phyloP scores from a whole-genome alignment of 129 eudicot genomes.

The Tagetes erecta region DNA sequence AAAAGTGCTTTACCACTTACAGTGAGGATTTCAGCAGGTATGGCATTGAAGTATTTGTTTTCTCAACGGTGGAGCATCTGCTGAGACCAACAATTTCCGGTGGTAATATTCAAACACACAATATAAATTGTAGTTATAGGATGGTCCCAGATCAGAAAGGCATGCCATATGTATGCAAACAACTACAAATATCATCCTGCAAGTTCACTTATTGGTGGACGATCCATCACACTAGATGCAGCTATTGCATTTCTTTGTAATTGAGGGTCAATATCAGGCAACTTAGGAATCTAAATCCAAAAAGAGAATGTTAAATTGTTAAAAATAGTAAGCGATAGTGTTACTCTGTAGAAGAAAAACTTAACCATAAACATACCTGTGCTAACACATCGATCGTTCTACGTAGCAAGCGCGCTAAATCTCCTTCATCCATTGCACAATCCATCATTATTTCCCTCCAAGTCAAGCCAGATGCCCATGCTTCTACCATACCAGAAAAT shows the following conservation, averaged over 20 bases:
- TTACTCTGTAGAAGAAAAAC: not conserved
- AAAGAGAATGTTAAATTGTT: not conserved
- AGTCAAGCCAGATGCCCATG: constrained; percentile 99
- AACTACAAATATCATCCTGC: constrained; percentile 55
- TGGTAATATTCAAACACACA: constrained; percentile 3
- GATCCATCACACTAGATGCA: constrained; percentile 91
- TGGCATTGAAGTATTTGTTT: not conserved
- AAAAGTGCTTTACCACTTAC: constrained; percentile 12
- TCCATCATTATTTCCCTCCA: constrained; percentile 99
- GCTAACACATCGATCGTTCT: constrained; percentile 87
- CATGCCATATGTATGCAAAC: not conserved
- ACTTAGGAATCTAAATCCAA: constrained; percentile 71
- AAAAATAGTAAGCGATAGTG: not conserved
- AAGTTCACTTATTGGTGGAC: constrained; percentile 94
- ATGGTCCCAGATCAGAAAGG: too few species aligned
- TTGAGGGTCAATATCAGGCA: constrained; percentile 82
- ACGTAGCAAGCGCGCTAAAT: constrained; percentile 88
- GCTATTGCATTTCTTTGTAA: constrained; percentile 79
- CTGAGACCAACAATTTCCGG: not conserved
- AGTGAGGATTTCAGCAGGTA: constrained; percentile 14
- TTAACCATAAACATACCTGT: constrained; percentile 51
- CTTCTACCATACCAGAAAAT: constrained; percentile 97
- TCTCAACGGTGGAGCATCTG: constrained; percentile 20
- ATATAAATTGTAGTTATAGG: constrained; percentile 22
- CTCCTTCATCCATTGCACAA: constrained; percentile 99